A percentile compares a stretch with the other conserved stretches of the same genome.
Evolutionary conservation across 805 yeast species (phyloP).

Genomic region (Zygosaccharomyces siamensis): DNA sequence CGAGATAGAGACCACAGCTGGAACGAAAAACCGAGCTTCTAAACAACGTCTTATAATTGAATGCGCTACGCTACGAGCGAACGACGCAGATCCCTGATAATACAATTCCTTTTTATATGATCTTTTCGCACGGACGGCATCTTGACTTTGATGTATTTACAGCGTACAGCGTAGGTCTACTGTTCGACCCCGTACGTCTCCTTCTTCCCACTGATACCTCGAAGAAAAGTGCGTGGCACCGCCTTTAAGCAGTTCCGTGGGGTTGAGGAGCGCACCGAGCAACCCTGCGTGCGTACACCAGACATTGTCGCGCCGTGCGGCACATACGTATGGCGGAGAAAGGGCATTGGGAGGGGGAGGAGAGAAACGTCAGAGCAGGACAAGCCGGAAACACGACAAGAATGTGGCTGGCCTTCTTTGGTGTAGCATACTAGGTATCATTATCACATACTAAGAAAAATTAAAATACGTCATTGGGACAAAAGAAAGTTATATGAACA

Average conservation of each 20-base stretch:
- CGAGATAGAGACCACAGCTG: no score
- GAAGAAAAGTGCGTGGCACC: background rate
- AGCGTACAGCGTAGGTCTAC: background rate
- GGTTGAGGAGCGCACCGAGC: background rate
- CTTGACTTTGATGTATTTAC: background rate
- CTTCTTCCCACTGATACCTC: background rate
- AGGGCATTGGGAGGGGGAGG: background rate
- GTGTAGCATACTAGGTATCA: background rate
- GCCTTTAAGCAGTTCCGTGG: background rate
- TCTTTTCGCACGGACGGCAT: slow-evolving; percentile 3
- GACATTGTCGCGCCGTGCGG: background rate
- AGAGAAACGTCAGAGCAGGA: background rate
- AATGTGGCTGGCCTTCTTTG: background rate
- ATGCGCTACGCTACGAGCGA: background rate
- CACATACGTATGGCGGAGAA: background rate
- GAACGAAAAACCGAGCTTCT: no score
- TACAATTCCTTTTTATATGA: background rate
- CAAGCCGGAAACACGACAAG: no score
- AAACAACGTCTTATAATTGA: background rate
- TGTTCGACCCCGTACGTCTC: background rate
- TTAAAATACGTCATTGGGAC: background rate
- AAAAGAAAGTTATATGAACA: background rate
- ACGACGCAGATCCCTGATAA: background rate
- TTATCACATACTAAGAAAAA: background rate
- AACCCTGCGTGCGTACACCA: no score